Percentiles rank a stretch among this genome's conserved stretches.
Evolutionary conservation across 805 yeast species (phyloP).

Genomic region (Candida sonorensis): DNA sequence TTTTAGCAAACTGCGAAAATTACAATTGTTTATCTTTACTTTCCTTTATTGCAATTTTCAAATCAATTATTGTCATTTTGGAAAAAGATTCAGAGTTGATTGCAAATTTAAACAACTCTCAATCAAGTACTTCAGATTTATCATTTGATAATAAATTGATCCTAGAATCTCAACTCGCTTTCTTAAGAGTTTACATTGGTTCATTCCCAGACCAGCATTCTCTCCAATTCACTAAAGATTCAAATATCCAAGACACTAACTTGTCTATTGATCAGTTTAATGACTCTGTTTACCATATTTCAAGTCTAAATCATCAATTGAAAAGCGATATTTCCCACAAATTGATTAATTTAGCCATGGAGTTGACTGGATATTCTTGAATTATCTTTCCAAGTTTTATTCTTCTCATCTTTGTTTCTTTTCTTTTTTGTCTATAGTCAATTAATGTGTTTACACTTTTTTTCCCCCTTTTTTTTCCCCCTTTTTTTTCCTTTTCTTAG

Average conservation of each 20-base stretch:
- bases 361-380: constrained; percentile 22
- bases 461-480: no score
- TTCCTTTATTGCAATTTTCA: constrained; percentile 22
- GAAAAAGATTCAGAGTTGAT: constrained; percentile 18
- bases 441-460: no score
- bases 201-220: constrained; percentile 7
- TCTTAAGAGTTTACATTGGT: constrained; percentile 20
- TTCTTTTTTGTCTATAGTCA: background rate
- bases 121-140: no score
- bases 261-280: constrained; percentile 3
- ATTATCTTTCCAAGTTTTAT: background rate
- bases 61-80: constrained; percentile 16
- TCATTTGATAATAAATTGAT: constrained; percentile 9
- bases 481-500: no score
- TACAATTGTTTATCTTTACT: constrained; percentile 22
- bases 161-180: constrained; percentile 18
- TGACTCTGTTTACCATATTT: constrained; percentile 14
- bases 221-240: no score
- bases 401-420: background rate
- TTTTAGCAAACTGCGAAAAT: no score
- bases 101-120: no score
- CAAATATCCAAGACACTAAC: no score
- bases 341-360: constrained; percentile 22
- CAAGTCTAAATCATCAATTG: constrained; percentile 20
- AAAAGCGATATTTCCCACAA: constrained; percentile 25